Evolutionary conservation across 495 filamentous ascomycete genomes (phyloP).

Genomic region (Podospora tetraspora): DNA sequence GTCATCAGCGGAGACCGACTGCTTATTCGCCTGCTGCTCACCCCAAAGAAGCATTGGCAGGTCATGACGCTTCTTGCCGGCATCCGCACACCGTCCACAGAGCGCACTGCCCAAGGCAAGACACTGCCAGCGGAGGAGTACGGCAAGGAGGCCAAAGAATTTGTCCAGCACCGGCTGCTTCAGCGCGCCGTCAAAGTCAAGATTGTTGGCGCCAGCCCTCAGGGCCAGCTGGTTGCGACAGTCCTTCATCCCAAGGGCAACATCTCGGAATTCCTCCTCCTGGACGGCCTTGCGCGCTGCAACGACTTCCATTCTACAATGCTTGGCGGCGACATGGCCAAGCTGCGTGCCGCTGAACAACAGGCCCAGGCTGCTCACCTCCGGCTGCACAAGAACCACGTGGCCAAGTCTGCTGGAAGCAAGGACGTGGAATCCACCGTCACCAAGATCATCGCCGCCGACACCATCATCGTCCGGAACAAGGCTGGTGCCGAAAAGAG

Average conservation of each 20-base stretch:
- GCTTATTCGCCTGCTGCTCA: conserved; percentile 72
- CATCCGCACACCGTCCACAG: conserved; percentile 78
- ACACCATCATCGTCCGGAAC: conserved; percentile 79
- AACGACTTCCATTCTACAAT: conserved; percentile 89
- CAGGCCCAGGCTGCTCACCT: conserved; percentile 66
- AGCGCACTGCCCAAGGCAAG: conserved; percentile 69
- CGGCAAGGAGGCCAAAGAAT: conserved; percentile 78
- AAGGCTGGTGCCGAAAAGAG: conserved; percentile 82
- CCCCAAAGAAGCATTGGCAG: conserved; percentile 75
- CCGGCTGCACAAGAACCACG: conserved; percentile 73
- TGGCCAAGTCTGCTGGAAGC: conserved; percentile 53
- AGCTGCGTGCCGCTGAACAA: conserved; percentile 82
- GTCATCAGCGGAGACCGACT: conserved; percentile 87
- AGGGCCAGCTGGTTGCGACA: conserved; percentile 73
- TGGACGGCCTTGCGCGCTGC: conserved; percentile 84
- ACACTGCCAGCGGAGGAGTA: conserved; percentile 80
- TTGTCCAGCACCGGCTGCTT: conserved; percentile 75
- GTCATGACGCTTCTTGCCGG: conserved; percentile 81
- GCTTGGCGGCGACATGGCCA: conserved; percentile 78
- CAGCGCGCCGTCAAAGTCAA: conserved; percentile 79
- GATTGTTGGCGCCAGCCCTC: conserved; percentile 78
- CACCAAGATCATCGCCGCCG: conserved; percentile 77
- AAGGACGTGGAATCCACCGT: conserved; percentile 71
- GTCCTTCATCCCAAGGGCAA: conserved; percentile 85
- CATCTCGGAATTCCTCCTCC: conserved; percentile 81